Base-by-base conservation (phyloP, 139 green algal species). In the Chlamydomonas sphaeroides region DNA sequence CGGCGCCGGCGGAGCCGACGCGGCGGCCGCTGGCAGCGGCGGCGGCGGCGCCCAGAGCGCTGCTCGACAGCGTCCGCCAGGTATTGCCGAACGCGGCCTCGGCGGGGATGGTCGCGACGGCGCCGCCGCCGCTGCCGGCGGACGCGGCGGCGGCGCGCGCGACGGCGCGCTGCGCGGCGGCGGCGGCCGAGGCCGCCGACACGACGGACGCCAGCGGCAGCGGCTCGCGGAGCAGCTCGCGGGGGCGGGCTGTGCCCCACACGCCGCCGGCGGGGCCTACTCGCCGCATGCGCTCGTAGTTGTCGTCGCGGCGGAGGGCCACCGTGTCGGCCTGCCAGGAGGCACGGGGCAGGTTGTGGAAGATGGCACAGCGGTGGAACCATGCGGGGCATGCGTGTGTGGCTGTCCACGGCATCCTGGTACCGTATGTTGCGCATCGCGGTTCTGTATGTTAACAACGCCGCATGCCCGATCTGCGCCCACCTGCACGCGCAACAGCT, bases 121-220 rank as follows among this genome's bases (percentile, higher is more conserved):
- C 15, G 56, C 23, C 23, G 56, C 53, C 6, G 56, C 4, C 39
- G 38, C 38, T 42, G 56, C 26, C 30, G 38, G 72, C 39, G 38
- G 57, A 38, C n/a, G 56, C 72, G 1, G 38, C 28, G 17, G 53
- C 57, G 6, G 35, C 61, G 11, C 10, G 14, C 1, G 20, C n/a
- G 7, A 18, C 30, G 7, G 61, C n/a, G 10, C 61, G 61, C 7
- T 32, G 11, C 32, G 69, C 69, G 38, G 45, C 69, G 20, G 65
- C 65, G 41, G 69, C 53, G 53, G 53, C 53, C 21, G 53, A 28
- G 53, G 65, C 56, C 2, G 66, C 83, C 11, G 83, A 84, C 1
- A 83, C 83, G 10, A 87, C 74, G 17, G 65, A 62, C 5, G 66
- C 73, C 41, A 87, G 25, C 26, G 65, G 83, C 74, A 87, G 56